Base-by-base conservation (phyloP, 1,284 basidiomycete genomes). In the Ceratobasidium sp. region DNA sequence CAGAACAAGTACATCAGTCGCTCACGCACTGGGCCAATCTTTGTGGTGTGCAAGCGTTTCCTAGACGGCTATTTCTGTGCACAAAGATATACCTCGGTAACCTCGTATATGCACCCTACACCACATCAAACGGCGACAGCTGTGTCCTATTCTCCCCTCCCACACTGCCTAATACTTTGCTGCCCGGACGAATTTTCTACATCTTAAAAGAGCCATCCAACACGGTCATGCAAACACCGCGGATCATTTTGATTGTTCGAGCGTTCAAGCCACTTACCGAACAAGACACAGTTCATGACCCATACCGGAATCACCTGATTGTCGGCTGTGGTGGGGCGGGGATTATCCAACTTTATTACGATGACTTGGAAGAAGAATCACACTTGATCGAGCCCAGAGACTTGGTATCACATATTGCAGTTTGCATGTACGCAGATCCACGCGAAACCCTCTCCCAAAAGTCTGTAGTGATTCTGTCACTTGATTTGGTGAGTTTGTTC, bases 271-370 rank as follows among this genome's bases (percentile, higher is more conserved):
- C 54, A 18, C 54, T 58, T 38, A 33, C 25, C 7, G 28, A 30
- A 38, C 30, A 16, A 1, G 33, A 58, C 14, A 14, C 28, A 1
- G 14, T 38, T 9, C 30, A 38, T 16, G 30, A 58, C 16, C 54
- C 54, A 16, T 58, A 58, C 54, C 36, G 11, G 54, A 58, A 58
- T 21, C 25, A 58, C 54, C 54, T 30, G 5, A 58, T 58, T 36
- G 36, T 58, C 14, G 30, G 54, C 11, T 28, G 2, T 9, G 6
- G 8, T 36, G 54, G 54, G 21, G 54, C 54, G 7, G 54, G 28
- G 5, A 58, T 58, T 21, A 21, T 38, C 28, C 25, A 58, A 16
- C 14, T 58, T 2, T 58, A 58, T 21, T 58, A 58, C 18, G 21
- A 25, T 16, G 30, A 58, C 4, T 8, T 58, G 30, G 28, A 58